Evolutionary conservation across 441 rosid genomes (phyloP).

Genomic region (Erysimum pusillum): DNA sequence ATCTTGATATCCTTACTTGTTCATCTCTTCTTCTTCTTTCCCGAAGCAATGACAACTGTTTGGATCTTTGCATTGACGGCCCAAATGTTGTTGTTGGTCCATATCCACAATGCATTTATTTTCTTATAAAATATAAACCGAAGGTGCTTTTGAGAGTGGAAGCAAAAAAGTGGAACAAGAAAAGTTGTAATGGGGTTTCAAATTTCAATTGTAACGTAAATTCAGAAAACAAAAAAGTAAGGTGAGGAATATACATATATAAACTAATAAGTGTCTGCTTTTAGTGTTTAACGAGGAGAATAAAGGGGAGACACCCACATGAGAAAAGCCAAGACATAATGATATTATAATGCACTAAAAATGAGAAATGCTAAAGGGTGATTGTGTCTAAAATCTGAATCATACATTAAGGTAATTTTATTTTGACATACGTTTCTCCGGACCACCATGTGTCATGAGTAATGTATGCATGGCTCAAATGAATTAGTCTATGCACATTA

Average conservation of each 20-base stretch:
- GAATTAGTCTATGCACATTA: slow-evolving; percentile 20
- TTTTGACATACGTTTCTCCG: slow-evolving; percentile 9
- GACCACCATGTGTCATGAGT: slow-evolving; percentile 39
- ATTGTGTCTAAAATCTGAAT: slow-evolving; percentile 7
- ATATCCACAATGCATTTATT: background rate
- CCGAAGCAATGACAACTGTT: background rate
- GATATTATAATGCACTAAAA: slow-evolving; percentile 29
- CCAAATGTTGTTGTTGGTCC: background rate
- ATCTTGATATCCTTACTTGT: too few relatives aligned
- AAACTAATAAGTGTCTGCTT: slow-evolving; percentile 13
- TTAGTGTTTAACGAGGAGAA: slow-evolving; percentile 41
- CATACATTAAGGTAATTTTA: background rate
- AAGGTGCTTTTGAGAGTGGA: slow-evolving; percentile 1
- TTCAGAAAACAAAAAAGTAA: background rate
- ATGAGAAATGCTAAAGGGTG: slow-evolving; percentile 16
- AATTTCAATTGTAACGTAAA: background rate
- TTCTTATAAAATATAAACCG: background rate
- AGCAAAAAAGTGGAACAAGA: slow-evolving; percentile 17
- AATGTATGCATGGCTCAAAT: slow-evolving; percentile 22
- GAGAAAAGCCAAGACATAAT: slow-evolving; percentile 33
- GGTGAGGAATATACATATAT: background rate
- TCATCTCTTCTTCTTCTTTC: too few relatives aligned
- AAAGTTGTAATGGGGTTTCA: slow-evolving; percentile 12
- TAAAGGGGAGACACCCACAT: slow-evolving; percentile 30
- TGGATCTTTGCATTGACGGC: slow-evolving; percentile 1